Conservation (phyloP, 345 rosid genomes). For the Aquilaria sinensis region DNA sequence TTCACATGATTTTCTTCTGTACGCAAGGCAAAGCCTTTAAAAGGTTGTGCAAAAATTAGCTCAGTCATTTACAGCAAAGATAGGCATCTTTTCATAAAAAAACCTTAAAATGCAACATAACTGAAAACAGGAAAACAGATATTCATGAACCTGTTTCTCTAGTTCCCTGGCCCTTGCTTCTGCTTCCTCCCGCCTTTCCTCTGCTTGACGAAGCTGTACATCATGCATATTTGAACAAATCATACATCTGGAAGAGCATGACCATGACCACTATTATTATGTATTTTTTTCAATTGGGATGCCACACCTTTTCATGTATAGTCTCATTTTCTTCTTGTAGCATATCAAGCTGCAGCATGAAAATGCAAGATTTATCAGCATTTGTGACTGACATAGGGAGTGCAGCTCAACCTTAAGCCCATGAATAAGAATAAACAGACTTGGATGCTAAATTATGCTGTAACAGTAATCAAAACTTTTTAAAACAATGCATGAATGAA, state of each 20-base stretch:
- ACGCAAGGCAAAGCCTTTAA: no score
- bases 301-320: constrained; percentile 49
- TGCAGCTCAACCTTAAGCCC: no score
- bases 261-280: constrained; percentile 7
- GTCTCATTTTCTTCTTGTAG: constrained; percentile 77
- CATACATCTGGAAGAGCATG: constrained; percentile 8
- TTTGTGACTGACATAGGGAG: background rate
- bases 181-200: constrained; percentile 73
- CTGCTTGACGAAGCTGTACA: constrained; percentile 69
- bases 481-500: background rate
- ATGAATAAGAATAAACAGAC: no score
- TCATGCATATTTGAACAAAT: constrained; percentile 13
- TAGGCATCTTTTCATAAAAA: background rate
- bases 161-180: constrained; percentile 91
- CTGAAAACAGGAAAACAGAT: background rate
- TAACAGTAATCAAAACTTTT: background rate
- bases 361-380: constrained; percentile 2
- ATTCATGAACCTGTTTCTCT: constrained; percentile 67
- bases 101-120: background rate
- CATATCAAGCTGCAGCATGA: constrained; percentile 76
- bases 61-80: background rate
- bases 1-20: no score
- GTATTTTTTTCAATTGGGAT: background rate
- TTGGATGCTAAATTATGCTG: no score
- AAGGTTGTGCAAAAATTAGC: no score